Evolutionary conservation across 1,284 basidiomycete species (phyloP).

Genomic region (Marasmius sp.): DNA sequence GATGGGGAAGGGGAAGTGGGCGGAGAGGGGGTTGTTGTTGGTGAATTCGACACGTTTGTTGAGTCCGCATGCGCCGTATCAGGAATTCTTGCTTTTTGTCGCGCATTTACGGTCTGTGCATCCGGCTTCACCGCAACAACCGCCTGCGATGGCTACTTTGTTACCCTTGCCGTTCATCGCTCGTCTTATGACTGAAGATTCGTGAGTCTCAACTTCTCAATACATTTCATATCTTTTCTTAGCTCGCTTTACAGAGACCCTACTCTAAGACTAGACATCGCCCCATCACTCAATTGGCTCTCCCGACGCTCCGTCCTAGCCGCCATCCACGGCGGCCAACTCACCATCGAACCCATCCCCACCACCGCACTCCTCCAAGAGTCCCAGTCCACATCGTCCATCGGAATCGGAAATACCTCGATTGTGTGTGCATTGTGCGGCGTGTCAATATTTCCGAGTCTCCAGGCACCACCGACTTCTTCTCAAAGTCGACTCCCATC

Average conservation of each 20-base stretch:
- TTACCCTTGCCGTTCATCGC: slow-evolving; percentile 84
- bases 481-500: slow-evolving; percentile 15
- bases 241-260: slow-evolving; percentile 65
- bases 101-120: slow-evolving; percentile 79
- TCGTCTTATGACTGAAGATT: slow-evolving; percentile 84
- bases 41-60: slow-evolving; percentile 46
- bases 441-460: slow-evolving; percentile 46
- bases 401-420: slow-evolving; percentile 23
- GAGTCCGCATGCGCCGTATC: slow-evolving; percentile 75
- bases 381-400: slow-evolving; percentile 27
- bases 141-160: slow-evolving; percentile 67
- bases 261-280: slow-evolving; percentile 89
- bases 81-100: slow-evolving; percentile 85
- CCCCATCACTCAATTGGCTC: slow-evolving; percentile 92
- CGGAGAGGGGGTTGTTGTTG: slow-evolving; percentile 39
- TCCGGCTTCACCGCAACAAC: slow-evolving; percentile 48
- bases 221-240: neutral
- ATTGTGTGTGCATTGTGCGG: slow-evolving; percentile 78
- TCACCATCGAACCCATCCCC: slow-evolving; percentile 86
- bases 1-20: slow-evolving; percentile 73
- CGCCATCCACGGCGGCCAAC: slow-evolving; percentile 86
- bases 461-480: slow-evolving; percentile 23
- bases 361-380: slow-evolving; percentile 56
- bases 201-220: slow-evolving; percentile 38
- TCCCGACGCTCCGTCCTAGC: slow-evolving; percentile 83